Evolutionary conservation across 768 basidiomycete genomes (phyloP).

Genomic region (Kwoniella botswanensis): DNA sequence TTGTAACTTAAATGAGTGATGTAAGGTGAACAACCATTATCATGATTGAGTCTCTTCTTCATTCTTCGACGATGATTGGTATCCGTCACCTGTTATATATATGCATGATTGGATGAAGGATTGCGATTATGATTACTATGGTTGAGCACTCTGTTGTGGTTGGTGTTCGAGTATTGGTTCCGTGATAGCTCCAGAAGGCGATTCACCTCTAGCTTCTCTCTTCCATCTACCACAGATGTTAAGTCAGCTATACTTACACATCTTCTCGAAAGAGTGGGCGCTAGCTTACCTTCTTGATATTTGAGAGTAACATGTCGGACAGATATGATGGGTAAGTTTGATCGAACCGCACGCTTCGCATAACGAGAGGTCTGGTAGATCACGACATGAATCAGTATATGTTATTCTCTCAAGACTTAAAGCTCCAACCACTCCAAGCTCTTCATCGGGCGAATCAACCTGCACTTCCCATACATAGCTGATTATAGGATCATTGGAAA

Average conservation of each 20-base stretch:
- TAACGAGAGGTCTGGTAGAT: conserved; percentile 74
- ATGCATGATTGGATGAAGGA: too few relatives aligned
- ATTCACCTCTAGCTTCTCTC: conserved; percentile 37
- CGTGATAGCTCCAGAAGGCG: neutral
- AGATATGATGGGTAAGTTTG: conserved; percentile 87
- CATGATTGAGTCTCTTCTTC: neutral
- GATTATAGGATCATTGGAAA: too few relatives aligned
- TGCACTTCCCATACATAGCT: neutral
- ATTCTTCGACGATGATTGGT: too few relatives aligned
- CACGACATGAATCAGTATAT: conserved; percentile 8
- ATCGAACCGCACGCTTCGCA: conserved; percentile 88
- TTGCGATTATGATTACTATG: neutral
- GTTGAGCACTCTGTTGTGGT: conserved; percentile 17
- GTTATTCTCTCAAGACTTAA: too few relatives aligned
- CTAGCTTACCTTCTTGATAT: conserved; percentile 68
- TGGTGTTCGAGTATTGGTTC: conserved; percentile 12
- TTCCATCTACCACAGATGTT: conserved; percentile 37
- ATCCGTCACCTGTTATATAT: too few relatives aligned
- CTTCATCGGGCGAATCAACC: neutral
- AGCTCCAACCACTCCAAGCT: neutral
- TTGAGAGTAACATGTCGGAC: conserved; percentile 76
- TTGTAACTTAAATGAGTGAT: too few relatives aligned
- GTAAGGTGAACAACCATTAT: neutral
- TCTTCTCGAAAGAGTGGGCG: too few relatives aligned
- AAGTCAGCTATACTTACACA: conserved; percentile 59